These are phyloP conservation scores for Nemania abortiva DNA, from an alignment of 2,329 filamentous ascomycete species.

Conservation along the genomic window DNA sequence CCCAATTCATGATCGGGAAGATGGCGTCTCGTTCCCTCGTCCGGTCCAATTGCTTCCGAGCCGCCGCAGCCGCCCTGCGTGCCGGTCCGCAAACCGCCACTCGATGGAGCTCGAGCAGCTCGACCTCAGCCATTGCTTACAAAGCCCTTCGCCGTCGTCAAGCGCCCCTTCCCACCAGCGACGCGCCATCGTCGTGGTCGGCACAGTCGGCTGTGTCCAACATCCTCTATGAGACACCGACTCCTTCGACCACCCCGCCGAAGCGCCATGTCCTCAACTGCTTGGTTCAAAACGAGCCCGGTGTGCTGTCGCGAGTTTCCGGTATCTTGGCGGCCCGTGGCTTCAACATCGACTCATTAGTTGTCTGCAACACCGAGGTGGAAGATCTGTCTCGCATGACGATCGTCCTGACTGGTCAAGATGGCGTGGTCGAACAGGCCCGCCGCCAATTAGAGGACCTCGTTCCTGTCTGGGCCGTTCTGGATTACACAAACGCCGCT, in stretches of 20 bases:
- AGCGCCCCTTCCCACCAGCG: constrained; percentile 82
- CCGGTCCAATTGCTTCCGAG: constrained; percentile 46
- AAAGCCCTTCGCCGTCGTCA: constrained; percentile 95
- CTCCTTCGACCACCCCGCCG: constrained; percentile 82
- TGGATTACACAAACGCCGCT: constrained; percentile 93
- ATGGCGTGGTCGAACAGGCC: constrained; percentile 97
- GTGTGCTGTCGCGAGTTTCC: constrained; percentile 94
- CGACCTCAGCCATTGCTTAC: constrained; percentile 95
- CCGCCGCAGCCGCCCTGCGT: constrained; percentile 42
- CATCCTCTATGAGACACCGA: constrained; percentile 98
- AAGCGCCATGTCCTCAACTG: constrained; percentile 98
- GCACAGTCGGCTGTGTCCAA: constrained; percentile 96
- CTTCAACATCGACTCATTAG: constrained; percentile 98
- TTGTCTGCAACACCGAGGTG: constrained; percentile 98
- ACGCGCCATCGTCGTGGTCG: constrained; percentile 82
- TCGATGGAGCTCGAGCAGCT: constrained; percentile 67
- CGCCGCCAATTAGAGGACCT: constrained; percentile 94
- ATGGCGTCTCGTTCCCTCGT: constrained; percentile 51
- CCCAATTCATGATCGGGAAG: constrained; percentile 46
- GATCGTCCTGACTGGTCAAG: constrained; percentile 94
- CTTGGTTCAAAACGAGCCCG: constrained; percentile 98
- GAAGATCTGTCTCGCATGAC: constrained; percentile 98
- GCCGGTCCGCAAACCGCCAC: constrained; percentile 40
- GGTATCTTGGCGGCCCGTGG: constrained; percentile 95
- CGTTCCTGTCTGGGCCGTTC: constrained; percentile 96